Conservation (phyloP, 306 rosid species). For the Prinsepia uniflora region DNA sequence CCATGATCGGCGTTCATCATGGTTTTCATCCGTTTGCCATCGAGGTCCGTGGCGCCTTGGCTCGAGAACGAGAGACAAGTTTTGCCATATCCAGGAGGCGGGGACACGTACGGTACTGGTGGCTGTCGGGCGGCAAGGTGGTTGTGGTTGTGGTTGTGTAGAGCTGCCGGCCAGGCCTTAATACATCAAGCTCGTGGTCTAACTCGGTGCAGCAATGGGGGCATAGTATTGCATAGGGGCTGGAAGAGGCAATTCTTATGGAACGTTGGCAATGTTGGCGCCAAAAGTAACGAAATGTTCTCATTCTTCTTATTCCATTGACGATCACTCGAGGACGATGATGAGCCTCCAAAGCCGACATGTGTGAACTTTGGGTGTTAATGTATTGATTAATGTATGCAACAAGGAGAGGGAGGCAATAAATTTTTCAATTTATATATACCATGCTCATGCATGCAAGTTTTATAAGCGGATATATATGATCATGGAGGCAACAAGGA, state of each 20-base stretch:
- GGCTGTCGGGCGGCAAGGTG: slow-evolving; percentile 19
- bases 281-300: slow-evolving; percentile 56
- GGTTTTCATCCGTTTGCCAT: slow-evolving; percentile 27
- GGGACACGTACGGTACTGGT: slow-evolving; percentile 15
- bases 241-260: slow-evolving; percentile 13
- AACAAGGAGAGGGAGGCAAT: not conserved
- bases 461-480: not conserved
- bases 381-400: not conserved
- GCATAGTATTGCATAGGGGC: slow-evolving; percentile 3
- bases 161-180: slow-evolving; percentile 31
- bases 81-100: slow-evolving; percentile 19
- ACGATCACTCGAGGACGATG: slow-evolving; percentile 50
- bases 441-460: not conserved
- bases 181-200: slow-evolving; percentile 37
- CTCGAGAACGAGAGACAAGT: slow-evolving; percentile 42
- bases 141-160: slow-evolving; percentile 11
- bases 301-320: slow-evolving; percentile 55
- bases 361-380: slow-evolving; percentile 4
- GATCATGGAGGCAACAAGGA: too few species aligned
- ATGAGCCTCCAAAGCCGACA: slow-evolving; percentile 35
- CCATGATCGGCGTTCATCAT: slow-evolving; percentile 31
- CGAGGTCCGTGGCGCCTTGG: slow-evolving; percentile 11
- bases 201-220: slow-evolving; percentile 14
- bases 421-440: slow-evolving; percentile 2
- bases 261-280: slow-evolving; percentile 17